Conservation (phyloP, 2,329 filamentous ascomycete species). For the Pseudogymnoascus sp. region DNA sequence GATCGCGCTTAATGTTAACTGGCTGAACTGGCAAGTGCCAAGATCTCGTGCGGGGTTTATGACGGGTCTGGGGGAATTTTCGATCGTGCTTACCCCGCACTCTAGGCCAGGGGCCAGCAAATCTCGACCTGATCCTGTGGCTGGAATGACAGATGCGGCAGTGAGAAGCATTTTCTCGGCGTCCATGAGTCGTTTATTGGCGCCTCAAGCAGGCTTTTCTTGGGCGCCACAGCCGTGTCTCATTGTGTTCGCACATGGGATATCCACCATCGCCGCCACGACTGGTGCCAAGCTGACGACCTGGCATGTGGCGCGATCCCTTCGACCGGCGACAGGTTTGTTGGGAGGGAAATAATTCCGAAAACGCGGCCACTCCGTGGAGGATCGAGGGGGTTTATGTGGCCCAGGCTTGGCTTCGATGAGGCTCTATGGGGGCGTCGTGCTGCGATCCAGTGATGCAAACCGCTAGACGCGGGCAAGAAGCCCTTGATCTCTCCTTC, state of each 20-base stretch:
- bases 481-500: background rate
- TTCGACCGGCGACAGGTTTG: background rate
- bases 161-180: background rate
- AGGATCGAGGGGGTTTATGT: background rate
- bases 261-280: background rate
- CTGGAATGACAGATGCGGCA: background rate
- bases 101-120: background rate
- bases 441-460: too few species aligned
- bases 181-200: background rate
- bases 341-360: background rate
- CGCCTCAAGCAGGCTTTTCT: background rate
- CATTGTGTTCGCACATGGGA: background rate
- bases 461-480: too few species aligned
- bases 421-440: background rate
- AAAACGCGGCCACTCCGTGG: background rate
- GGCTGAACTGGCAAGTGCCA: background rate
- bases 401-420: background rate
- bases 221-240: background rate
- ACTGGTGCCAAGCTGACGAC: background rate
- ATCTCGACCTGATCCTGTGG: background rate
- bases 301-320: background rate
- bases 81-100: background rate
- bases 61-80: background rate
- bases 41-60: background rate
- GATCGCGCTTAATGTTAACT: background rate